Evolutionary conservation across 306 rosid genomes (phyloP).

Genomic region (Trifolium fragiferum): DNA sequence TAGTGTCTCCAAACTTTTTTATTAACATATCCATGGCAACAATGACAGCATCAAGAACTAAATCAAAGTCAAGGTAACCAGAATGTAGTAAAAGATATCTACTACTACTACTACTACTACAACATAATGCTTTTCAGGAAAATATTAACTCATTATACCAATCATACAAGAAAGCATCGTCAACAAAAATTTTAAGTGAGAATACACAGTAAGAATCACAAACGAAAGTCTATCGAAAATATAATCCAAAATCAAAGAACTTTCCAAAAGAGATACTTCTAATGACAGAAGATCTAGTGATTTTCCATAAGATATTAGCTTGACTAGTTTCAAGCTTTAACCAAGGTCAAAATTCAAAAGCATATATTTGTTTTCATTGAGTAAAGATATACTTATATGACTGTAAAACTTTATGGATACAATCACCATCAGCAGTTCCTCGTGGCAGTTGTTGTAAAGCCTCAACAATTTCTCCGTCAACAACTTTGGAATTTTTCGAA

Average conservation of each 20-base stretch:
- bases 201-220: background rate
- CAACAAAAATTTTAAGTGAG: slow-evolving; percentile 27
- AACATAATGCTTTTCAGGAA: slow-evolving; percentile 10
- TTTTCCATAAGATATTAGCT: background rate
- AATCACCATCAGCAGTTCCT: slow-evolving; percentile 79
- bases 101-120: no score
- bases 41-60: slow-evolving; percentile 92
- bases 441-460: slow-evolving; percentile 72
- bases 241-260: slow-evolving; percentile 10
- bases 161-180: slow-evolving; percentile 4
- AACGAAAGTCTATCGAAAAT: background rate
- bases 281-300: background rate
- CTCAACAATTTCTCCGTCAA: slow-evolving; percentile 77
- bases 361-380: background rate
- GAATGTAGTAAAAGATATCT: slow-evolving; percentile 28
- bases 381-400: background rate
- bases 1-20: slow-evolving; percentile 74
- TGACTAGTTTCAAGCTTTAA: background rate
- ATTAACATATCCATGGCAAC: slow-evolving; percentile 95
- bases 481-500: slow-evolving; percentile 69
- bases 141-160: slow-evolving; percentile 9
- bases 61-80: slow-evolving; percentile 66
- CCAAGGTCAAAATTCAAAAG: background rate
- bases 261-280: slow-evolving; percentile 1
- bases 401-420: slow-evolving; percentile 61